Conservation (phyloP, 140 eudicot species). For the Cichorium intybus region DNA sequence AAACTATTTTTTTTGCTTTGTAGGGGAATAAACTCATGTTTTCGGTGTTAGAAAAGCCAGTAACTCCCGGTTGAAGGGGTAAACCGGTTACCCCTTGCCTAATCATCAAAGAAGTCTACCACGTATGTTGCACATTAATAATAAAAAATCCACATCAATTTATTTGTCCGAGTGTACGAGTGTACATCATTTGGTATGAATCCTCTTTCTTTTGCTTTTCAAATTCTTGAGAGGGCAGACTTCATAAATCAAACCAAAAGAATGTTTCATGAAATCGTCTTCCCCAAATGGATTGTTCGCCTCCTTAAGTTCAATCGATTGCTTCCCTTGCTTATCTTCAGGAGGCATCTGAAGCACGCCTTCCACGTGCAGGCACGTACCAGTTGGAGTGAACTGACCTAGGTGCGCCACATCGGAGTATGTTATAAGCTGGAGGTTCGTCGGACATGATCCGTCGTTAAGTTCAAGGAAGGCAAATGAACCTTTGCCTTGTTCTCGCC, state of each 20-base stretch:
- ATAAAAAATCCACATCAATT: too few relatives aligned
- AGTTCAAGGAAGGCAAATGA: conserved; percentile 73
- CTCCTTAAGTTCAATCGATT: conserved; percentile 66
- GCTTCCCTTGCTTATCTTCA: conserved; percentile 54
- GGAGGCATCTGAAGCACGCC: conserved; percentile 76
- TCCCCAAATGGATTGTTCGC: conserved; percentile 38
- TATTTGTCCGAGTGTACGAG: too few relatives aligned
- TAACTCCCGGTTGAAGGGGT: too few relatives aligned
- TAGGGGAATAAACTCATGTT: too few relatives aligned
- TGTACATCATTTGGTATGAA: too few relatives aligned
- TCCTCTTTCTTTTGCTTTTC: conserved; percentile 18
- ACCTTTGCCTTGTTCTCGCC: conserved; percentile 75
- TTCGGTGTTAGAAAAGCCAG: too few relatives aligned
- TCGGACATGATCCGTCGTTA: conserved; percentile 83
- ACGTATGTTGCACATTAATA: too few relatives aligned
- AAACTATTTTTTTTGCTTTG: too few relatives aligned
- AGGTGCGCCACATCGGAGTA: conserved; percentile 44
- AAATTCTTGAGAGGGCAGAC: conserved; percentile 55
- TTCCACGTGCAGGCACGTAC: conserved; percentile 69
- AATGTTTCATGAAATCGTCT: conserved; percentile 42
- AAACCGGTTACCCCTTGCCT: too few relatives aligned
- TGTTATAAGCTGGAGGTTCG: conserved; percentile 69
- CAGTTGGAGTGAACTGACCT: conserved; percentile 49
- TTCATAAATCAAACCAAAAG: conserved; percentile 55
- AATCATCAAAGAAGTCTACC: too few relatives aligned